Conservation (phyloP, 768 basidiomycete species). For the Boletus reticuloceps region DNA sequence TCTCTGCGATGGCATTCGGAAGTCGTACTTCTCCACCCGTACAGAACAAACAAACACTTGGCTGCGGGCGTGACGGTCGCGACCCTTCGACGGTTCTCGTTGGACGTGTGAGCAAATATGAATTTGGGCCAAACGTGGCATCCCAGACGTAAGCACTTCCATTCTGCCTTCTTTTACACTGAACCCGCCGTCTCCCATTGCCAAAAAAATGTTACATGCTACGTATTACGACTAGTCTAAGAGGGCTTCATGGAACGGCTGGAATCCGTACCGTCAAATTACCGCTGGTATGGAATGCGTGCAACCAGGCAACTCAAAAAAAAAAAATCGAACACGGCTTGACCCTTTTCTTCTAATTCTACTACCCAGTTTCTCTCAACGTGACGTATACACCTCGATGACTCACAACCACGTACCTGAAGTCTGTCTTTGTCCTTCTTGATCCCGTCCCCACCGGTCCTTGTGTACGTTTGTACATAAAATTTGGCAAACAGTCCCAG, state of each 20-base stretch:
- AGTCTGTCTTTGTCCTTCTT: neutral
- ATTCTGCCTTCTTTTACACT: neutral
- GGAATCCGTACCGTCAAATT: too few species aligned
- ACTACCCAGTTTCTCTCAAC: neutral
- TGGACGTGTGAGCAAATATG: neutral
- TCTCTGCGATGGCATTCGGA: neutral
- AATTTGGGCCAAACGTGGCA: too few species aligned
- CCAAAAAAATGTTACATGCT: neutral
- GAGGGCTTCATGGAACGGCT: too few species aligned
- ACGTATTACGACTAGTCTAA: neutral
- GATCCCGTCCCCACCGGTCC: neutral
- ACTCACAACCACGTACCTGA: constrained; percentile 1
- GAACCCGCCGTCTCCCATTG: neutral
- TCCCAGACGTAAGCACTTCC: neutral
- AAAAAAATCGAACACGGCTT: too few species aligned
- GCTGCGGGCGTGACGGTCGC: neutral
- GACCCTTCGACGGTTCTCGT: too few species aligned
- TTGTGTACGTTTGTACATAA: constrained; percentile 24
- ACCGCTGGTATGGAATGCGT: neutral
- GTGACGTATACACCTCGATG: neutral
- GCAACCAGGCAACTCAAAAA: too few species aligned
- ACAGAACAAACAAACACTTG: too few species aligned
- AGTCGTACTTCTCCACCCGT: too few species aligned
- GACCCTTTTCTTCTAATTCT: neutral
- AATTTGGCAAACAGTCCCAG: constrained; percentile 25